A percentile compares a stretch with the other conserved stretches of the same genome.
These are phyloP conservation scores for Microdochium trichocladiopsis DNA, from an alignment of 2,329 filamentous ascomycete genomes.

Conservation along the genomic window DNA sequence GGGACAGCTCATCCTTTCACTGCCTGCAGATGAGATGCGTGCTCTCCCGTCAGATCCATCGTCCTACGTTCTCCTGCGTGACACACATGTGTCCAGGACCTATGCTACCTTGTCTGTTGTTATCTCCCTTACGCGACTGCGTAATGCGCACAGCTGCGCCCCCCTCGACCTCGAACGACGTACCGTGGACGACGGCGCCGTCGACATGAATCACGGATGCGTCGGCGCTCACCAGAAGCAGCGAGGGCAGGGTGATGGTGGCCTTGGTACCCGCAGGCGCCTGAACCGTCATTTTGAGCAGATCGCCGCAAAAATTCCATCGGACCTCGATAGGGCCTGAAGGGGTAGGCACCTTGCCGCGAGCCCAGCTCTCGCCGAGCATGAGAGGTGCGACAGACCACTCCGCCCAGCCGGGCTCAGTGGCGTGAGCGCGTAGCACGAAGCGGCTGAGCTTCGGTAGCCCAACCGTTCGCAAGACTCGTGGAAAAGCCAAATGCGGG, in stretches of 20 bases:
- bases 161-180: not conserved
- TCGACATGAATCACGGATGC: not conserved
- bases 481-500: conserved; percentile 16
- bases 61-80: no score
- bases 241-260: not conserved
- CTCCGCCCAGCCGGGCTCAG: conserved; percentile 8
- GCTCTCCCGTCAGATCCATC: no score
- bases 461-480: conserved; percentile 24
- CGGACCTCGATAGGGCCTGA: conserved; percentile 23
- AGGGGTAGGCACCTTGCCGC: conserved; percentile 27
- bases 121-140: not conserved
- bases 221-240: not conserved
- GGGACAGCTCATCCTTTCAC: no score
- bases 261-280: conserved; percentile 15
- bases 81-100: no score
- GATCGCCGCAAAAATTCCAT: not conserved
- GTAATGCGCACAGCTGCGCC: not conserved
- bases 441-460: conserved; percentile 18
- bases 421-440: conserved; percentile 15
- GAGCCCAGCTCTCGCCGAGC: conserved; percentile 33
- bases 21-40: no score
- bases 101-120: no score
- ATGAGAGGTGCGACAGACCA: conserved; percentile 17
- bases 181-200: not conserved
- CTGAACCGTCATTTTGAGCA: conserved; percentile 25